A percentile compares a stretch with the other conserved stretches of the same genome.
Evolutionary conservation across 306 rosid genomes (phyloP).

Genomic region (Spatholobus suberectus): DNA sequence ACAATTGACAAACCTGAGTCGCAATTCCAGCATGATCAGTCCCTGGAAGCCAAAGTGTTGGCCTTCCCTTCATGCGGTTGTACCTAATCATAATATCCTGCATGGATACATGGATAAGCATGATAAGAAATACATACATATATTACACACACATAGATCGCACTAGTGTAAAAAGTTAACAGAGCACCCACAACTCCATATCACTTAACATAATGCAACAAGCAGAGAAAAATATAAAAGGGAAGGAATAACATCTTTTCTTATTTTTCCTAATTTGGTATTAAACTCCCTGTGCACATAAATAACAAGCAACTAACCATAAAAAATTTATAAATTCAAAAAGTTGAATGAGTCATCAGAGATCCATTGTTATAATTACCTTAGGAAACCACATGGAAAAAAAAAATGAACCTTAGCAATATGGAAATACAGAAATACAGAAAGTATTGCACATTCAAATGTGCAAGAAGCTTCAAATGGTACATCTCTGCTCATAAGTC

Average conservation of each 20-base stretch:
- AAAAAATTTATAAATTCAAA: conserved; percentile 3
- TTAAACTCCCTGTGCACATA: neutral
- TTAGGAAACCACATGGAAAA: neutral
- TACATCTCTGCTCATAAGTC: conserved; percentile 17
- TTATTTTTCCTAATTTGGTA: neutral
- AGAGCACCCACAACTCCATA: conserved; percentile 14
- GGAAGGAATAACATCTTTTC: neutral
- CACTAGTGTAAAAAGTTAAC: neutral
- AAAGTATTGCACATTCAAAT: conserved; percentile 28
- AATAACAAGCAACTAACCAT: conserved; percentile 2
- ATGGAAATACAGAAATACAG: conserved; percentile 11
- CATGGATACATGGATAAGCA: conserved; percentile 30
- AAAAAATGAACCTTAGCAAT: neutral
- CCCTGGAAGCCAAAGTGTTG: conserved; percentile 98
- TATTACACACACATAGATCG: neutral
- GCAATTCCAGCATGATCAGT: conserved; percentile 99
- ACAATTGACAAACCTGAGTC: conserved; percentile 75
- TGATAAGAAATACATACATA: conserved; percentile 6
- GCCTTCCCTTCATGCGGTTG: conserved; percentile 95
- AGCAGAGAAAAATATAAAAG: conserved; percentile 8
- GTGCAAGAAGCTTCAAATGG: conserved; percentile 8
- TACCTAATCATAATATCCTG: conserved; percentile 98
- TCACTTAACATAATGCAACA: conserved; percentile 4
- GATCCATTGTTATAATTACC: conserved; percentile 6
- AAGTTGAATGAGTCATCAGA: conserved; percentile 5